Base-by-base conservation (phyloP, 1,284 basidiomycete genomes). In the Tremellales sp. region DNA sequence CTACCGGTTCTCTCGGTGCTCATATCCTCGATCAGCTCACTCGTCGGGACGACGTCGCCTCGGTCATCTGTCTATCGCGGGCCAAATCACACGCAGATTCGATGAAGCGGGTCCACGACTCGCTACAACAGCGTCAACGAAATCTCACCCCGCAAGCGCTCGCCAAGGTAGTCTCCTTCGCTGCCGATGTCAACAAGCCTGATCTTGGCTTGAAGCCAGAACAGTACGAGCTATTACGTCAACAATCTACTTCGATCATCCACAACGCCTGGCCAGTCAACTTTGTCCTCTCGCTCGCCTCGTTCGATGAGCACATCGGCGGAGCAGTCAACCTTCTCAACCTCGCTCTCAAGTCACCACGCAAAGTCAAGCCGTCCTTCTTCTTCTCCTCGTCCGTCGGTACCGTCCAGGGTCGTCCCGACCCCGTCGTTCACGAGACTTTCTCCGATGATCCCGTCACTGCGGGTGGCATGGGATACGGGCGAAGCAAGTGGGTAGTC, bases 1-100 rank as follows among this genome's bases (percentile, higher is more conserved):
- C 78, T 0, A 83, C 83, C 0, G 83, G 83, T 0, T 80, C 79
- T 0, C 76, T 84, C 5, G 83, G 83, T 3, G 81, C 82, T 1
- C 79, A 82, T 49, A 74, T 84, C 11, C 75, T 84, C 17, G 65
- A 75, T 25, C 75, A 79, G 45, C 73, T 83, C 2, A 64, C 78
- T 2, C 54, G 66, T 1, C 67, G 70, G 2, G 51, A 66, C 0
- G 47, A 64, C 2, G 76, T 82, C 17, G 60, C 61, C 24, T 70
- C 66, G 3, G 73, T 84, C 27, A 74, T 81, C 49, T 83, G 81
- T 60, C 72, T 84, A 2, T 80, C 79, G 6, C 59, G 67, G 45
- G 68, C 64, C 23, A 58, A 52, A 42, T 64, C 61, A 1, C 58
- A 69, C 55, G 51, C 56, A 23, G 66, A 72, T 31, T 64, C 64